phyloP scores from a whole-genome alignment of 345 rosid genomes.

The Bruguiera sexangula region DNA sequence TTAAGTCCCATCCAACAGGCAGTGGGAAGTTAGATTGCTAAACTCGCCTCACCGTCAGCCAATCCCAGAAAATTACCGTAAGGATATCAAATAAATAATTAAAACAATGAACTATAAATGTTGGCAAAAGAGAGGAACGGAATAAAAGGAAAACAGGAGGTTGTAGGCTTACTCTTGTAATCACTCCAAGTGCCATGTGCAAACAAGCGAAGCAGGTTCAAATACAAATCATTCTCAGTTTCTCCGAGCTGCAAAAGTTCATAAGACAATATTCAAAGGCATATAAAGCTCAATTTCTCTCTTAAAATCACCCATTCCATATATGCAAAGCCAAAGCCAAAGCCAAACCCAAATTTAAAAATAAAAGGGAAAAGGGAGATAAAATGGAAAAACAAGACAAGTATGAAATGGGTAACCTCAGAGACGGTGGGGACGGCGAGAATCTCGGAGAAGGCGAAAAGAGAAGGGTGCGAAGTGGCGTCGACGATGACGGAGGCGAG shows the following conservation, averaged over 20 bases:
- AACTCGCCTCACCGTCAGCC: no score
- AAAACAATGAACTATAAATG: no score
- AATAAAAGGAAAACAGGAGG: no score
- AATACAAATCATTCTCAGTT: constrained; percentile 47
- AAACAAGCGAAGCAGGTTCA: constrained; percentile 69
- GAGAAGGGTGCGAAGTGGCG: constrained; percentile 83
- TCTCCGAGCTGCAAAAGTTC: constrained; percentile 75
- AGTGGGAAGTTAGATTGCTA: no score
- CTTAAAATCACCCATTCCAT: no score
- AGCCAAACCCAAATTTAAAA: not conserved
- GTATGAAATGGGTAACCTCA: constrained; percentile 35
- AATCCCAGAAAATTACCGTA: no score
- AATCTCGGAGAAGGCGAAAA: constrained; percentile 95
- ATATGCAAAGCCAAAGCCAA: no score
- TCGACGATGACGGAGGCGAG: constrained; percentile 53
- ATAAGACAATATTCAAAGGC: not conserved
- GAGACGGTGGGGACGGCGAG: constrained; percentile 55
- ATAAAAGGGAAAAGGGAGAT: not conserved
- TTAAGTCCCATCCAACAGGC: no score
- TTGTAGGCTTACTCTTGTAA: constrained; percentile 59
- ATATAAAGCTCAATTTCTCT: not conserved
- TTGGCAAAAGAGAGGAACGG: not conserved
- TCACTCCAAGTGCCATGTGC: constrained; percentile 96
- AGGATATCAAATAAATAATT: no score
- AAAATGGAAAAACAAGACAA: constrained; percentile 1